Percentiles rank a stretch among this genome's conserved stretches.
Evolutionary conservation across 2,329 filamentous ascomycete genomes (phyloP).

Genomic region (Aspergillus jensenii): DNA sequence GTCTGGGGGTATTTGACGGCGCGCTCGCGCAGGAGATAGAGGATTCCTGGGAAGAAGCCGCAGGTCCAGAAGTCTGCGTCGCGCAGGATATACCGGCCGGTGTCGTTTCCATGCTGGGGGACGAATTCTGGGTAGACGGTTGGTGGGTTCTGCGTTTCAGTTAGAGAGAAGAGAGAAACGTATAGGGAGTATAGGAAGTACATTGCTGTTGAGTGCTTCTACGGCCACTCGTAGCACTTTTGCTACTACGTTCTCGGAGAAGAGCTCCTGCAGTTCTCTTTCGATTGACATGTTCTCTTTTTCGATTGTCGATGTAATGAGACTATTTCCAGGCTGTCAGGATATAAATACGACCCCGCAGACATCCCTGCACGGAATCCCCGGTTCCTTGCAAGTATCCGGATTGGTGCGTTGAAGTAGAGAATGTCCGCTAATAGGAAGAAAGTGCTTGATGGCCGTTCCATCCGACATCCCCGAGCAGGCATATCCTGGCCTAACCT

Average conservation of each 20-base stretch:
- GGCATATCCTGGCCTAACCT: no score
- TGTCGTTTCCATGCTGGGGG: slow-evolving; percentile 8
- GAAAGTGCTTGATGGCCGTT: no score
- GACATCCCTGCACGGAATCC: no score
- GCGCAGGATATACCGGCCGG: slow-evolving; percentile 13
- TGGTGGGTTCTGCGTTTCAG: not conserved
- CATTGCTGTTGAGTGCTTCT: slow-evolving; percentile 11
- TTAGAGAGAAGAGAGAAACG: not conserved
- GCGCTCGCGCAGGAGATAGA: slow-evolving; percentile 19
- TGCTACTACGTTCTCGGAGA: slow-evolving; percentile 16
- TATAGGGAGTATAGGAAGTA: not conserved
- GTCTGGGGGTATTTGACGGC: slow-evolving; percentile 10
- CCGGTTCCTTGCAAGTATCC: no score
- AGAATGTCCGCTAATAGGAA: no score
- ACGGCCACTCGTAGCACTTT: slow-evolving; percentile 14
- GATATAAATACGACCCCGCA: no score
- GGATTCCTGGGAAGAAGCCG: slow-evolving; percentile 23
- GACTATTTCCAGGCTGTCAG: no score
- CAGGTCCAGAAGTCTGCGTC: slow-evolving; percentile 24
- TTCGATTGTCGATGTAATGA: no score
- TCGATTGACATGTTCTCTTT: no score
- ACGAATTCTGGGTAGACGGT: slow-evolving; percentile 12
- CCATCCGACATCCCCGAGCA: no score
- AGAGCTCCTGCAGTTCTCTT: not conserved
- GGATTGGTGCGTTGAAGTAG: no score